Percentiles rank a stretch among this genome's conserved stretches.
Evolutionary conservation across 768 basidiomycete species (phyloP).

Genomic region (Kwoniella newhampshirensis): DNA sequence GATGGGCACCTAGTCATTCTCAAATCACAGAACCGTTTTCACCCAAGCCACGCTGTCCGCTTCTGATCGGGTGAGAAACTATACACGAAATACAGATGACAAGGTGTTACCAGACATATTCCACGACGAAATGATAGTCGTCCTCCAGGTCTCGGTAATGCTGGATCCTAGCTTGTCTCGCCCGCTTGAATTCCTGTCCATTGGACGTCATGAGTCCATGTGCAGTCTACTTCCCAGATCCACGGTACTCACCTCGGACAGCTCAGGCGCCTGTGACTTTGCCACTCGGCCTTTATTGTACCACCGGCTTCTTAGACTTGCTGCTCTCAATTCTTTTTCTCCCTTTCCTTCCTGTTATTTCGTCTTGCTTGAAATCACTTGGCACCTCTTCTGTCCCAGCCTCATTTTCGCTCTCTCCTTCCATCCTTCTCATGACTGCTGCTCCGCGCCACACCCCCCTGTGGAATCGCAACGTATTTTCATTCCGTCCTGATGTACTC

Average conservation of each 20-base stretch:
- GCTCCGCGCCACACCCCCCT: slow-evolving; percentile 15
- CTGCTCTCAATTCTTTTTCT: no score
- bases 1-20: no score
- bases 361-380: no score
- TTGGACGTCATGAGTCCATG: no score
- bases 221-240: neutral
- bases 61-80: no score
- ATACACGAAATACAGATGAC: no score
- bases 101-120: slow-evolving; percentile 21
- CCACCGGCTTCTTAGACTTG: no score
- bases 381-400: no score
- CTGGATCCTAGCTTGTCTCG: slow-evolving; percentile 17
- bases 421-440: slow-evolving; percentile 14
- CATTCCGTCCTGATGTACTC: neutral
- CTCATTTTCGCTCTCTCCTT: neutral
- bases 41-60: no score
- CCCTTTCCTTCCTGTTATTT: no score
- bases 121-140: slow-evolving; percentile 13
- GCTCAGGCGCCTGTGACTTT: neutral
- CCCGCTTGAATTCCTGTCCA: slow-evolving; percentile 8
- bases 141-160: slow-evolving; percentile 16
- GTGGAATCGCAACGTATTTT: neutral
- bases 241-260: neutral
- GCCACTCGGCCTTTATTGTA: neutral
- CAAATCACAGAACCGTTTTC: no score